Evolutionary conservation across 495 filamentous ascomycete species (phyloP).

Genomic region (Penicillium lividum): DNA sequence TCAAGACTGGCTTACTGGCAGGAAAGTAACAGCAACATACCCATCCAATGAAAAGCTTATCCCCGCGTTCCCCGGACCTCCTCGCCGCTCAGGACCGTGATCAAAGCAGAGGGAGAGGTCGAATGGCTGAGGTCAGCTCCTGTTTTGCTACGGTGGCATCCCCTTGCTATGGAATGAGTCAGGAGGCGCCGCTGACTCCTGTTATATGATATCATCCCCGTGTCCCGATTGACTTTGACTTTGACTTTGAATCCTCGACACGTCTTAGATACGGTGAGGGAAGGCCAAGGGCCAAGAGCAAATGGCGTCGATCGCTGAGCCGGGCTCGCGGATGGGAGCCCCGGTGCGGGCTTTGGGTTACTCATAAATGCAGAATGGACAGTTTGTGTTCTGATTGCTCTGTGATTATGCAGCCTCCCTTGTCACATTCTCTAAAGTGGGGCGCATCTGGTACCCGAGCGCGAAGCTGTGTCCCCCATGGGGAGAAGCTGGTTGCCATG

Average conservation of each 20-base stretch:
- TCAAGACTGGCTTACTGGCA: not conserved
- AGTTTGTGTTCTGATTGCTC: conserved; percentile 11
- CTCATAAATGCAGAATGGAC: conserved; percentile 19
- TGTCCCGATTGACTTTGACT: not conserved
- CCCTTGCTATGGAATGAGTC: conserved; percentile 14
- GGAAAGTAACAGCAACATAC: not conserved
- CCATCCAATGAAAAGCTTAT: not conserved
- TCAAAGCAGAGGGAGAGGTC: conserved; percentile 5
- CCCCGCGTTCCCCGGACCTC: not conserved
- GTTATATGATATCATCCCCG: not conserved
- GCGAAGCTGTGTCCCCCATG: conserved; percentile 12
- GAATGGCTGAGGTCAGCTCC: conserved; percentile 13
- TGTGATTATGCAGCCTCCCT: conserved; percentile 9
- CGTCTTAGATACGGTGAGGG: conserved; percentile 13
- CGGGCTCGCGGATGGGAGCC: conserved; percentile 13
- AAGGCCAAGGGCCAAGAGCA: not conserved
- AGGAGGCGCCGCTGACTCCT: conserved; percentile 4
- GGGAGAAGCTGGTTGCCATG: conserved; percentile 11
- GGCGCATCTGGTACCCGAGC: conserved; percentile 13
- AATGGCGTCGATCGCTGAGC: conserved; percentile 13
- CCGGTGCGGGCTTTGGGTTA: conserved; percentile 17
- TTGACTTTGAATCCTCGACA: conserved; percentile 7
- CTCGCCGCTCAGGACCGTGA: not conserved
- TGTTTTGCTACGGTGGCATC: conserved; percentile 8
- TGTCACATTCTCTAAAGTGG: conserved; percentile 15